These are phyloP conservation scores for Aquanectria penicillioides DNA, from an alignment of 2,329 filamentous ascomycete species.

Conservation along the genomic window DNA sequence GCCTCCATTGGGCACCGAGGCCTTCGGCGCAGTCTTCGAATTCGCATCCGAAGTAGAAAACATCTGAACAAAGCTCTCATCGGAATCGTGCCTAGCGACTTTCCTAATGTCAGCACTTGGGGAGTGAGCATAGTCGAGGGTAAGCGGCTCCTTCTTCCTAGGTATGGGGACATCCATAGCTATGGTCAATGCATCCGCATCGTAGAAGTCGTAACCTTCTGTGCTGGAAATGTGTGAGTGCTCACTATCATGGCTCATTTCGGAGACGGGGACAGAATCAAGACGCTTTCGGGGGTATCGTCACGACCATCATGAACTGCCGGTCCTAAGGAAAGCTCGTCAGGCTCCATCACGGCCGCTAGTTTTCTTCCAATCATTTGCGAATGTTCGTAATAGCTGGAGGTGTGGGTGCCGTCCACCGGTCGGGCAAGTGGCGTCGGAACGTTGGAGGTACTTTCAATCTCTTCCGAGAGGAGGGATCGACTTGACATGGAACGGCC, in stretches of 20 bases:
- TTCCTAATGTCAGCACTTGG: constrained; percentile 39
- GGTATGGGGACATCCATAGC: constrained; percentile 64
- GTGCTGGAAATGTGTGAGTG: constrained; percentile 60
- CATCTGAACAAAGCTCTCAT: constrained; percentile 67
- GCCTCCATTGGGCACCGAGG: constrained; percentile 17
- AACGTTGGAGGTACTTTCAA: constrained; percentile 71
- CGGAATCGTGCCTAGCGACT: constrained; percentile 62
- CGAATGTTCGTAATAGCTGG: constrained; percentile 39
- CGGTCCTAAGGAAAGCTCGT: constrained; percentile 61
- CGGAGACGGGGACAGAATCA: constrained; percentile 62
- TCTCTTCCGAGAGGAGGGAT: constrained; percentile 64
- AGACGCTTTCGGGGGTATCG: constrained; percentile 55
- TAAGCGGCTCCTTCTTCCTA: constrained; percentile 51
- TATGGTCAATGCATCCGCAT: constrained; percentile 61
- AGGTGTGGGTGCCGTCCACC: constrained; percentile 54
- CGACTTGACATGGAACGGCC: constrained; percentile 48
- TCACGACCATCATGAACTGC: constrained; percentile 51
- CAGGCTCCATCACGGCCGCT: constrained; percentile 61
- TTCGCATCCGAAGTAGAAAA: constrained; percentile 67
- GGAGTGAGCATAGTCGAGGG: constrained; percentile 44
- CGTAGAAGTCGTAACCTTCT: constrained; percentile 75
- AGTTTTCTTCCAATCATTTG: constrained; percentile 51
- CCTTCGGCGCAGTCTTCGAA: constrained; percentile 31
- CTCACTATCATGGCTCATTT: constrained; percentile 61
- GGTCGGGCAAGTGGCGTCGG: constrained; percentile 68